phyloP scores from a whole-genome alignment of 1,284 basidiomycete species.

The Inonotus obliquus region DNA sequence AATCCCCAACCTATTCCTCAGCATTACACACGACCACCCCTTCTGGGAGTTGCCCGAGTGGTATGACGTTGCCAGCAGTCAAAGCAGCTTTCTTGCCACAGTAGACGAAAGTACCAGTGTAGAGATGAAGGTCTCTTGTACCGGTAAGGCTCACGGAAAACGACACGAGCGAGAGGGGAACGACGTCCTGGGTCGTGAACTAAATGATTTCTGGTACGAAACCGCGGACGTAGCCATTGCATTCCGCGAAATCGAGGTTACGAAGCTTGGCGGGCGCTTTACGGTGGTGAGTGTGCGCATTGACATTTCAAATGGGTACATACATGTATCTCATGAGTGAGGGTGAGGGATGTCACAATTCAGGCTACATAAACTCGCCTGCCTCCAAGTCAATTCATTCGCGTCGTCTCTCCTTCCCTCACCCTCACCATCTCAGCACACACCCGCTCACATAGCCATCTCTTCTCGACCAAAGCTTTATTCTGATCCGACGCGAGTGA shows the following conservation, averaged over 20 bases:
- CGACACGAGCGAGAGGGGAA: constrained; percentile 96
- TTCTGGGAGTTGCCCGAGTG: constrained; percentile 90
- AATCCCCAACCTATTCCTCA: constrained; percentile 97
- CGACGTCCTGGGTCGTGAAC: constrained; percentile 99
- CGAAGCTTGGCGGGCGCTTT: constrained; percentile 93
- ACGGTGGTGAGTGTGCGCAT: constrained; percentile 93
- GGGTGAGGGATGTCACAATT: no score
- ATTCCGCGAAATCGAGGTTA: constrained; percentile 95
- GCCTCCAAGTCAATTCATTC: no score
- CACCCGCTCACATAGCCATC: no score
- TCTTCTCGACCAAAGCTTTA: no score
- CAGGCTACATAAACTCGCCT: no score
- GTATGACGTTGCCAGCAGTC: constrained; percentile 95
- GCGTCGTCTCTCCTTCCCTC: no score
- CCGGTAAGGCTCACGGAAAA: constrained; percentile 99
- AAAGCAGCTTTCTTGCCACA: constrained; percentile 97
- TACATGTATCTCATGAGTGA: no score
- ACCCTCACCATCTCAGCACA: no score
- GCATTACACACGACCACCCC: constrained; percentile 99
- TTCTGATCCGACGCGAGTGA: no score
- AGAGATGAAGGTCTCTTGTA: constrained; percentile 99
- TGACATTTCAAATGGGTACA: no score
- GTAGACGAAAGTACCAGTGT: constrained; percentile 99
- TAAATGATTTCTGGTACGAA: constrained; percentile 99
- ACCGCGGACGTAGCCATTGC: constrained; percentile 97